These are phyloP conservation scores for Botrytis deweyae DNA, from an alignment of 2,329 filamentous ascomycete species.

Conservation along the genomic window DNA sequence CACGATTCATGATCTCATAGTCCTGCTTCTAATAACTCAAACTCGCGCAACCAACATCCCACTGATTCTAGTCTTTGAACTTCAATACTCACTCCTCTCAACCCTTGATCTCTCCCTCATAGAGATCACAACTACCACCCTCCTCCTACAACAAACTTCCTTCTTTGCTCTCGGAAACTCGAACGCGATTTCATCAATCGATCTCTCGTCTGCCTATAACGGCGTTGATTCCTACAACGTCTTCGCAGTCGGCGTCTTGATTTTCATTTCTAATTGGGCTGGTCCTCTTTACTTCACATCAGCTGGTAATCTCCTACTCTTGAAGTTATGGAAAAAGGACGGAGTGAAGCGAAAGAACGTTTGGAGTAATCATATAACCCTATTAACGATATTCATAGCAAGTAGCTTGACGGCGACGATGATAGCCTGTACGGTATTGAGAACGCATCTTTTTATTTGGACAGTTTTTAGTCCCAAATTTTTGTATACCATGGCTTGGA, in stretches of 20 bases:
- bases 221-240: constrained; percentile 81
- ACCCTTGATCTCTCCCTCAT: constrained; percentile 49
- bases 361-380: constrained; percentile 52
- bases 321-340: constrained; percentile 38
- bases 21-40: constrained; percentile 81
- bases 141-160: constrained; percentile 76
- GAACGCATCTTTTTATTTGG: constrained; percentile 96
- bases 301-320: constrained; percentile 59
- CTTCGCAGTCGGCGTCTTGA: constrained; percentile 75
- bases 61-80: constrained; percentile 72
- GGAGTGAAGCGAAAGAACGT: constrained; percentile 23
- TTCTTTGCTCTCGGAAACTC: constrained; percentile 92
- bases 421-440: constrained; percentile 78
- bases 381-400: constrained; percentile 70
- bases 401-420: constrained; percentile 71
- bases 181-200: constrained; percentile 94
- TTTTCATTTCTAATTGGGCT: constrained; percentile 89
- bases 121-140: constrained; percentile 66
- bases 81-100: constrained; percentile 56
- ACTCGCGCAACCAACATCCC: constrained; percentile 83
- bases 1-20: constrained; percentile 68
- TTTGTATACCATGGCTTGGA: constrained; percentile 89
- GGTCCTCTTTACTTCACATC: constrained; percentile 85
- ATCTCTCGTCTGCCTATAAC: constrained; percentile 93
- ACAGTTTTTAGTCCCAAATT: constrained; percentile 98